phyloP scores from a whole-genome alignment of 495 filamentous ascomycete genomes.

The Oidiodendron maius region DNA sequence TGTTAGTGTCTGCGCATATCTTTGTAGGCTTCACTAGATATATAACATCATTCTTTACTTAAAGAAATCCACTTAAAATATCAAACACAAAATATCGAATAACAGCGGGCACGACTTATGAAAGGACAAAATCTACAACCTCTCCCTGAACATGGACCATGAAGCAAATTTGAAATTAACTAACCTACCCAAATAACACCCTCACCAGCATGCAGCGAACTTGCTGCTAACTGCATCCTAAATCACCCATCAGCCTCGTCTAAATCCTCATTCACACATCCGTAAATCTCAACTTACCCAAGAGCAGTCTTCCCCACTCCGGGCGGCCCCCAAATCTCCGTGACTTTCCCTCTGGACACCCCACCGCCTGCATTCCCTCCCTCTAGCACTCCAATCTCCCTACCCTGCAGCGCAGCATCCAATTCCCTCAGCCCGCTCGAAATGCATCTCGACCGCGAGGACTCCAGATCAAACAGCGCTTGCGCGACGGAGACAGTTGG shows the following conservation, averaged over 20 bases:
- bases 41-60: too few species aligned
- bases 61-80: too few species aligned
- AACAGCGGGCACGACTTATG: too few species aligned
- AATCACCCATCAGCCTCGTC: not conserved
- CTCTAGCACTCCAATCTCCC: not conserved
- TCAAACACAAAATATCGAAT: too few species aligned
- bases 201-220: slow-evolving; percentile 52
- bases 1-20: slow-evolving; percentile 17
- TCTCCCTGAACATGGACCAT: too few species aligned
- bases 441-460: slow-evolving; percentile 43
- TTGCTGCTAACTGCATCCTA: slow-evolving; percentile 57
- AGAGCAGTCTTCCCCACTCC: slow-evolving; percentile 84
- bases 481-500: slow-evolving; percentile 86
- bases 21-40: too few species aligned
- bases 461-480: slow-evolving; percentile 61
- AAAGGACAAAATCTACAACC: too few species aligned
- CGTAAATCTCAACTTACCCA: slow-evolving; percentile 44
- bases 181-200: slow-evolving; percentile 83
- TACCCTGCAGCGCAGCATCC: slow-evolving; percentile 42
- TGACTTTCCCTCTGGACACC: slow-evolving; percentile 70
- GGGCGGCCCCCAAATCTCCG: slow-evolving; percentile 84
- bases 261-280: not conserved
- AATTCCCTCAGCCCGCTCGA: slow-evolving; percentile 61
- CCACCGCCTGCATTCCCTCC: slow-evolving; percentile 32
- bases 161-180: slow-evolving; percentile 23